Percentiles rank a stretch among this genome's conserved stretches.
phyloP scores from a whole-genome alignment of 2,329 filamentous ascomycete species.

The Cladosporium phlei region DNA sequence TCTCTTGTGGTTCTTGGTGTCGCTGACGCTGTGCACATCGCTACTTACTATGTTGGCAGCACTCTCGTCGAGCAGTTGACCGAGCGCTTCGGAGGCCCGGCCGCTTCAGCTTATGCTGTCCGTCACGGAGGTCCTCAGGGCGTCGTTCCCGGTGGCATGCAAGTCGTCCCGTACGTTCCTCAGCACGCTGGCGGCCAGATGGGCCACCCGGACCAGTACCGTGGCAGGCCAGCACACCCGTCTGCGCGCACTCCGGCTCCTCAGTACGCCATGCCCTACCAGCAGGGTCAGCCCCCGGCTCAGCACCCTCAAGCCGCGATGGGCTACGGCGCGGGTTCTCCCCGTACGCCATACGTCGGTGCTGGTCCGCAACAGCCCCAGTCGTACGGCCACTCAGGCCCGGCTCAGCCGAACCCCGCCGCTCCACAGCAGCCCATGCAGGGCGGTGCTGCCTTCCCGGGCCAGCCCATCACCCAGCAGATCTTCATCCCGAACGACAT shows the following conservation, averaged over 20 bases:
- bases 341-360: conserved; percentile 70
- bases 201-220: conserved; percentile 81
- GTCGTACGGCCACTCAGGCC: conserved; percentile 58
- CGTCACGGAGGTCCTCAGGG: conserved; percentile 89
- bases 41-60: conserved; percentile 96
- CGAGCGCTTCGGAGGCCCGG: conserved; percentile 90
- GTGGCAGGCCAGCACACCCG: conserved; percentile 64
- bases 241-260: conserved; percentile 61
- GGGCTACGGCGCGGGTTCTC: conserved; percentile 65
- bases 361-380: conserved; percentile 75
- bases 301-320: conserved; percentile 57
- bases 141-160: conserved; percentile 94
- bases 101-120: conserved; percentile 95
- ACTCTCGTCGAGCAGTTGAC: conserved; percentile 97
- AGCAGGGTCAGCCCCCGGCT: conserved; percentile 55
- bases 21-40: conserved; percentile 96
- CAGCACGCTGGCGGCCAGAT: conserved; percentile 90
- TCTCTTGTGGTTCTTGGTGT: conserved; percentile 98
- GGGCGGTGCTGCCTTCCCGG: conserved; percentile 59
- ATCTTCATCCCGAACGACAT: conserved; percentile 99
- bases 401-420: conserved; percentile 54
- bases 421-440: conserved; percentile 68
- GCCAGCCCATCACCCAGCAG: conserved; percentile 88
- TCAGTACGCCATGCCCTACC: conserved; percentile 59
- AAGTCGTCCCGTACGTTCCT: conserved; percentile 96